Conservation (phyloP, 345 rosid genomes). For the Syzygium aqueum region DNA sequence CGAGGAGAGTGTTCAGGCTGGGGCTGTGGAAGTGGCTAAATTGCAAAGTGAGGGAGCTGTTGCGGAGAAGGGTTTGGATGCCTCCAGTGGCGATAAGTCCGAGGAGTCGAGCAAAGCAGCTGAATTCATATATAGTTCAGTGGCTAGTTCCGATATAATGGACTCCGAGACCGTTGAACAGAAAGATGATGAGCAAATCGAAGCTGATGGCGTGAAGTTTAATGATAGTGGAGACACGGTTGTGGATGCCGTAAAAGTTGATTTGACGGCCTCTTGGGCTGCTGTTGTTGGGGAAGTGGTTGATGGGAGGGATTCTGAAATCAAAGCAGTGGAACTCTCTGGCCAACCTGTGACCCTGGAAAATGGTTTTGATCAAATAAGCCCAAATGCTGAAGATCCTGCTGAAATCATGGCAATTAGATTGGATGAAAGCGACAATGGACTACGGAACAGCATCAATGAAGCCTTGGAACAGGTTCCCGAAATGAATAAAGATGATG, state of each 20-base stretch:
- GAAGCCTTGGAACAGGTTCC: not conserved
- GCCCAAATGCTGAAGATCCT: conserved; percentile 6
- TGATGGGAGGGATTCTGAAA: conserved; percentile 16
- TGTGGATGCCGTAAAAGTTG: conserved; percentile 21
- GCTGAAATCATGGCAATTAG: not conserved
- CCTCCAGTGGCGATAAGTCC: not conserved
- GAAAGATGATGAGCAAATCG: conserved; percentile 12
- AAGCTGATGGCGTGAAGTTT: conserved; percentile 22
- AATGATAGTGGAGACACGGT: conserved; percentile 17
- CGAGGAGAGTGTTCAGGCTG: not conserved
- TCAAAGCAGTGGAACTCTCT: conserved; percentile 14
- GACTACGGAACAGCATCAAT: not conserved
- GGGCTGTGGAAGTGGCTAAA: conserved; percentile 6
- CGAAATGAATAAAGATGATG: not conserved
- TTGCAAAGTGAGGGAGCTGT: conserved; percentile 13
- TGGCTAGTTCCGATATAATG: not conserved
- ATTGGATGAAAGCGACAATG: not conserved
- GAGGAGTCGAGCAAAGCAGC: not conserved
- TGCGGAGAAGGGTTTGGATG: not conserved
- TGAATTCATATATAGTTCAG: not conserved
- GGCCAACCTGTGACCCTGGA: conserved; percentile 18
- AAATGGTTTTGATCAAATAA: conserved; percentile 38
- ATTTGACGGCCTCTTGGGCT: conserved; percentile 13
- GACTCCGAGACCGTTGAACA: not conserved
- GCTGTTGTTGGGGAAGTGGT: conserved; percentile 26